Evolutionary conservation across 1,139 yeast genomes (phyloP).

Genomic region (Magnusiomyces paraingens): DNA sequence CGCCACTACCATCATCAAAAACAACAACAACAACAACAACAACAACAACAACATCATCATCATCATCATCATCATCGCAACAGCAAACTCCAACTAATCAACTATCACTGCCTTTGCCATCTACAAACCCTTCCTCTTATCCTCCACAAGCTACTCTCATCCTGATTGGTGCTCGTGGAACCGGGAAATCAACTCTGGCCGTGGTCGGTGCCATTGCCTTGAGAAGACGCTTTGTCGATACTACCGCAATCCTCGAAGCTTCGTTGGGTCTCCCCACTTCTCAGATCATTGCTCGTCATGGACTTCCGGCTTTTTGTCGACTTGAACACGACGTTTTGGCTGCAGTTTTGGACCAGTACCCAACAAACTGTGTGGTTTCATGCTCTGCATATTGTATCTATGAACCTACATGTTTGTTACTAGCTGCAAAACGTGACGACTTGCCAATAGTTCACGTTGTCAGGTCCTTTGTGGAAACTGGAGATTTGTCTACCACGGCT

Average conservation of each 20-base stretch:
- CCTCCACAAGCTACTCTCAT: constrained; percentile 14
- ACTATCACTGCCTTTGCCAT: too few species aligned
- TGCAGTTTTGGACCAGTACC: constrained; percentile 13
- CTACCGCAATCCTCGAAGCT: constrained; percentile 17
- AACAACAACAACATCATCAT: too few species aligned
- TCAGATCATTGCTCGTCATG: constrained; percentile 13
- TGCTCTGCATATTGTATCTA: constrained; percentile 14
- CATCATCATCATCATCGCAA: too few species aligned
- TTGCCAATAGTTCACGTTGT: constrained; percentile 21
- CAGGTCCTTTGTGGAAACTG: constrained; percentile 17
- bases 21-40: too few species aligned
- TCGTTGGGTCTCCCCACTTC: constrained; percentile 11
- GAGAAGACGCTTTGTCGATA: constrained; percentile 18
- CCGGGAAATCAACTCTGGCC: constrained; percentile 21
- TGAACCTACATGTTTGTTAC: constrained; percentile 13
- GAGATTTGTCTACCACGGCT: too few species aligned
- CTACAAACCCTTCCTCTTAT: too few species aligned
- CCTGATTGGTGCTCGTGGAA: constrained; percentile 18
- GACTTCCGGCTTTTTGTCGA: constrained; percentile 9
- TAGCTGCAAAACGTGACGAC: constrained; percentile 6
- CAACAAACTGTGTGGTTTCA: constrained; percentile 18
- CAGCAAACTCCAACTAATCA: too few species aligned
- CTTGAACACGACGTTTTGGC: constrained; percentile 16
- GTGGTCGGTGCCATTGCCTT: constrained; percentile 20
- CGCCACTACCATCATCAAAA: too few species aligned